Base-by-base conservation (phyloP, 495 filamentous ascomycete species). In the Aspergillus cristatus region DNA sequence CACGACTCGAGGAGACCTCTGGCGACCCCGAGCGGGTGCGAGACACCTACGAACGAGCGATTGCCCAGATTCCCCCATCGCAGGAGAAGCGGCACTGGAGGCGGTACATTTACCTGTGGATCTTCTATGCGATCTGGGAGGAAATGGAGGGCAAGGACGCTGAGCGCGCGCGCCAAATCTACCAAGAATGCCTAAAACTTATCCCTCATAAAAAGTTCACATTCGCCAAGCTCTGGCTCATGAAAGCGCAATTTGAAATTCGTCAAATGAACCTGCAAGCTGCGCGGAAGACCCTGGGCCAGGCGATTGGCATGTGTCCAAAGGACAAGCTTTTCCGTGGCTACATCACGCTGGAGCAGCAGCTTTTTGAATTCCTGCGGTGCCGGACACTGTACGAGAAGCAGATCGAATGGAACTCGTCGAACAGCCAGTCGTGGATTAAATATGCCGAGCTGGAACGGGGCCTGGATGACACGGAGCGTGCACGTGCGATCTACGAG, bases 21-120 rank as follows among this genome's bases (percentile, higher is more conserved):
- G 85, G 84, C 7, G 80, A 94, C 51, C 55, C 76, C 1, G 86
- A 93, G 37, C 73, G 81, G 7, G 80, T 94, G 6, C 80, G 91
- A 3, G 91, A 97, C 42, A 78, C 91, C 28, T 98, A 97, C 60
- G 93, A 98, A 64, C 76, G 86, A 38, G 91, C 93, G 1, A 94
- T 98, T 51, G 89, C 91, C 18, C 91, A 98, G 49, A 79, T 97
- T 7, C 91, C 91, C 12, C 91, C 91, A 7, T 93, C 86, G 3
- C 85, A 93, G 47, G 91, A 97, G 62, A 98, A 98, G 67, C 76
- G 91, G 26, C 89, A 97, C 60, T 98, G 91, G 91, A 73, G 91
- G 40, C 70, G 91, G 16, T 98, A 98, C 55, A 94, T 98, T 43
- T 98, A 95, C 58, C 74, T 98, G 3, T 98, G 90, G 84, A 76